Evolutionary conservation across 2,329 filamentous ascomycete species (phyloP).

Genomic region (Cercospora sesami): DNA sequence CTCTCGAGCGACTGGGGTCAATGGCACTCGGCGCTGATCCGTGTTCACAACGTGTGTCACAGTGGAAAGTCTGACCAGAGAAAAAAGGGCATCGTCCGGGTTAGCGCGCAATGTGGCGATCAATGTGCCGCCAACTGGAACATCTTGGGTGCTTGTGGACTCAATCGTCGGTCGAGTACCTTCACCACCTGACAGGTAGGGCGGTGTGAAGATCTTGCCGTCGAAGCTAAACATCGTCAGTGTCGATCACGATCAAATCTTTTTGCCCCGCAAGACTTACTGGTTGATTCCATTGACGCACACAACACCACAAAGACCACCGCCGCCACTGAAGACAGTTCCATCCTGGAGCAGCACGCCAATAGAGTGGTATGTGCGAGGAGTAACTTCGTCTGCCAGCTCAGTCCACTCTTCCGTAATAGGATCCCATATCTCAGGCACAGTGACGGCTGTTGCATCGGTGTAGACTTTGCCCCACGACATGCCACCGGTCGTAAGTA

Average conservation of each 20-base stretch:
- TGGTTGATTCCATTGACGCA: slow-evolving; percentile 7
- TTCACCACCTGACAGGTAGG: slow-evolving; percentile 54
- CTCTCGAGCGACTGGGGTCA: slow-evolving; percentile 35
- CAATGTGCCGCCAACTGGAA: slow-evolving; percentile 38
- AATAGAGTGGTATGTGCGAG: slow-evolving; percentile 54
- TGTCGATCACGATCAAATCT: not conserved
- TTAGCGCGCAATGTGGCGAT: slow-evolving; percentile 33
- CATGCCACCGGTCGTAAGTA: slow-evolving; percentile 40
- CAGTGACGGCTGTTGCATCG: slow-evolving; percentile 25
- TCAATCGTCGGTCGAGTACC: not conserved
- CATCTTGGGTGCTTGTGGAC: slow-evolving; percentile 20
- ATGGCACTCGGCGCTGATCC: slow-evolving; percentile 57
- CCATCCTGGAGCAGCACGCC: slow-evolving; percentile 54
- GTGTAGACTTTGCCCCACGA: slow-evolving; percentile 26
- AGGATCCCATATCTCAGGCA: slow-evolving; percentile 30
- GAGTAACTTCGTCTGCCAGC: slow-evolving; percentile 36
- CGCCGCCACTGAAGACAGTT: slow-evolving; percentile 54
- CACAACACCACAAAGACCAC: slow-evolving; percentile 51
- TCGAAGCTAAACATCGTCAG: slow-evolving; percentile 41
- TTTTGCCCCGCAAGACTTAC: not conserved
- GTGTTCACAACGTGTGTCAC: slow-evolving; percentile 60
- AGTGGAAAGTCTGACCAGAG: slow-evolving; percentile 52
- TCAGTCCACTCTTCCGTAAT: slow-evolving; percentile 23
- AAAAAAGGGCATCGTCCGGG: slow-evolving; percentile 31
- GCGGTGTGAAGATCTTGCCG: slow-evolving; percentile 57